Evolutionary conservation across 2,329 filamentous ascomycete species (phyloP).

Genomic region (Fusarium sterilihyphosum): DNA sequence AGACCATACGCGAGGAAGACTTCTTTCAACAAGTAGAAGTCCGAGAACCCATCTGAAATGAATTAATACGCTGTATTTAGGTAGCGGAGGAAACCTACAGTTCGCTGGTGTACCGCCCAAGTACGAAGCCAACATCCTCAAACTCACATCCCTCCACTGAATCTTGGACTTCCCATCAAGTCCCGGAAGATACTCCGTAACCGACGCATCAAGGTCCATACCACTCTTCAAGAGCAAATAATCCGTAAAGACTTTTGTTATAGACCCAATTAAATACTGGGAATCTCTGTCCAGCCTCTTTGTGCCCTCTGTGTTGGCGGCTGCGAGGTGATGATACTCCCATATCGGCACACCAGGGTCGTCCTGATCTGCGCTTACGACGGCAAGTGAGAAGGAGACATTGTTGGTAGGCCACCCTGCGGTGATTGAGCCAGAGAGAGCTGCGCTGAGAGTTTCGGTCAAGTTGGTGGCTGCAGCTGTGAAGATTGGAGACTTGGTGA

Average conservation of each 20-base stretch:
- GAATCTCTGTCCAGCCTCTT: constrained; percentile 47
- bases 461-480: constrained; percentile 44
- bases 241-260: constrained; percentile 53
- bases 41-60: constrained; percentile 41
- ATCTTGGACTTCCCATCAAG: constrained; percentile 44
- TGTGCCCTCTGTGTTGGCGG: constrained; percentile 49
- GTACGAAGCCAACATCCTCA: constrained; percentile 52
- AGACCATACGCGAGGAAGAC: constrained; percentile 50
- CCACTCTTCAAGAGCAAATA: constrained; percentile 50
- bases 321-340: constrained; percentile 54
- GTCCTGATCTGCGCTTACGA: constrained; percentile 47
- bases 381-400: constrained; percentile 52
- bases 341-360: constrained; percentile 47
- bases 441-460: constrained; percentile 42
- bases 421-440: constrained; percentile 45
- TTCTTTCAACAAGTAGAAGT: constrained; percentile 50
- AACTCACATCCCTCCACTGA: constrained; percentile 50
- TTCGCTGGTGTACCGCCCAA: constrained; percentile 50
- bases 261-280: constrained; percentile 54
- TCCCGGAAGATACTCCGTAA: constrained; percentile 50
- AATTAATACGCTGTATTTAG: not conserved
- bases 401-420: constrained; percentile 50
- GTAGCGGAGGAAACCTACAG: constrained; percentile 37
- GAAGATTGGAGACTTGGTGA: constrained; percentile 41
- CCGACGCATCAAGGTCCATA: constrained; percentile 45